A percentile compares a stretch with the other conserved stretches of the same genome.
Conservation (phyloP, 129 eudicot genomes). For the sunflower (Helianthus annuus) region HanXRQr2.0-SUNRISE NC_035447.2:7514125-7514624, state of each 20-base stretch:
- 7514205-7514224: slow-evolving; percentile 54
- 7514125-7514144: slow-evolving; percentile 66
- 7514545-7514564: too few relatives aligned
- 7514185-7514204: slow-evolving; percentile 61
- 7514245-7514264: slow-evolving; percentile 47
- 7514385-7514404: not conserved
- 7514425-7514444: not conserved
- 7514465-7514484: not conserved
- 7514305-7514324: not conserved
- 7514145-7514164: slow-evolving; percentile 78
- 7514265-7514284: not conserved
- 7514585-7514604: not conserved
- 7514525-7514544: too few relatives aligned
- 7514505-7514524: not conserved
- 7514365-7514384: not conserved
- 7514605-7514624: too few relatives aligned
- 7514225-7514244: slow-evolving; percentile 78
- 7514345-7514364: too few relatives aligned
- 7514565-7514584: not conserved
- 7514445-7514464: not conserved
- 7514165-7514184: slow-evolving; percentile 68
- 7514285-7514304: not conserved
- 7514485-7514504: not conserved
- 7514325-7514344: not conserved
- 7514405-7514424: not conserved